These are phyloP conservation scores for Phaseolus coccineus DNA, from an alignment of 331 rosid species.

Conservation along the genomic window DNA sequence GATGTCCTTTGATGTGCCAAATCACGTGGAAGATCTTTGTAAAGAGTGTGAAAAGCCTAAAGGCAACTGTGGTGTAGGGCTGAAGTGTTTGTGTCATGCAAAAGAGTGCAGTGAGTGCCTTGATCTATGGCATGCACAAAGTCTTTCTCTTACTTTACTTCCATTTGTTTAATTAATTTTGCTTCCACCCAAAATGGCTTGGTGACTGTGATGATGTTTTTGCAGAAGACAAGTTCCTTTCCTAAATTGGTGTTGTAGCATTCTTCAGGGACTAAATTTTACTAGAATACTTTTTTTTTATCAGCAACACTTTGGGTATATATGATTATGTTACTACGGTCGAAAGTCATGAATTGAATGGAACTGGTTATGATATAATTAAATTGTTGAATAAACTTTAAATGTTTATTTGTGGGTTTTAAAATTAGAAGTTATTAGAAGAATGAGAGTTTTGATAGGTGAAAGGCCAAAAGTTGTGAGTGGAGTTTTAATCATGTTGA, in stretches of 20 bases:
- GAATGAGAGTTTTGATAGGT: no score
- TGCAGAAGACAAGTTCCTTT: conserved; percentile 58
- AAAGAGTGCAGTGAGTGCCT: conserved; percentile 2
- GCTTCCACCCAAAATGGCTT: not conserved
- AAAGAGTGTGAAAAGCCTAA: conserved; percentile 56
- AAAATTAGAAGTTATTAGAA: no score
- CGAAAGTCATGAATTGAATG: not conserved
- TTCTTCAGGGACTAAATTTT: not conserved
- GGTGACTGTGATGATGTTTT: conserved; percentile 28
- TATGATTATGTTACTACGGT: not conserved
- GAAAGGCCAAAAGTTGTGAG: no score
- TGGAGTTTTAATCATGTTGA: no score
- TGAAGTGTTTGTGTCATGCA: not conserved
- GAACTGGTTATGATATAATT: not conserved
- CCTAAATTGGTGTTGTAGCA: conserved; percentile 28
- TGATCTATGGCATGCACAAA: not conserved
- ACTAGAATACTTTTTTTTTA: not conserved
- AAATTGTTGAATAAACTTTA: no score
- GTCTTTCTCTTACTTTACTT: not conserved
- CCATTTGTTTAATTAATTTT: not conserved
- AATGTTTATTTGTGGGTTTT: no score
- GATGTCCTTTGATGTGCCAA: conserved; percentile 58
- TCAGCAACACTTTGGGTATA: not conserved
- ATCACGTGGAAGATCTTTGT: conserved; percentile 55
- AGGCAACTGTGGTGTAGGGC: conserved; percentile 37